Percentiles rank a stretch among this genome's conserved stretches.
These are phyloP conservation scores for Deinandra increscens DNA, from an alignment of 129 eudicot genomes.

Conservation along the genomic window DNA sequence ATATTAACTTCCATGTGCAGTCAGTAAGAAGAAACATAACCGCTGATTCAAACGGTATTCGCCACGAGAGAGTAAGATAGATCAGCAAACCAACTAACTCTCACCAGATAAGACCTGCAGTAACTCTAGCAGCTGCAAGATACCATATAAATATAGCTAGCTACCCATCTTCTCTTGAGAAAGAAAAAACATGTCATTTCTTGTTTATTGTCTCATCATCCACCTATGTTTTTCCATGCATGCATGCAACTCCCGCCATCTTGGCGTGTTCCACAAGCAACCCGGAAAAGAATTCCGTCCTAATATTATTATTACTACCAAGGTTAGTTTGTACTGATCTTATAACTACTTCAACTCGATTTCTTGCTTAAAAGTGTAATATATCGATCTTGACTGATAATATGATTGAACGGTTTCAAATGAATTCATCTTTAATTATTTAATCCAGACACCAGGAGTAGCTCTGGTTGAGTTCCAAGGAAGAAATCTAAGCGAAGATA, in stretches of 20 bases:
- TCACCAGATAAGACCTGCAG: neutral
- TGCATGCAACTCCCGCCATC: slow-evolving; percentile 57
- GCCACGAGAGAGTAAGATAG: slow-evolving; percentile 11
- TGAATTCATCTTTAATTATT: slow-evolving; percentile 5
- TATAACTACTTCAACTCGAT: too few relatives aligned
- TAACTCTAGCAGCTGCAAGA: too few relatives aligned
- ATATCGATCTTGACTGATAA: too few relatives aligned
- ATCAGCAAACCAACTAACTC: slow-evolving; percentile 32
- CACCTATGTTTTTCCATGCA: slow-evolving; percentile 53
- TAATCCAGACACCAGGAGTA: slow-evolving; percentile 8
- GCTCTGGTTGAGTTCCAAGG: slow-evolving; percentile 12
- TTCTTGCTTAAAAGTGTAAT: neutral
- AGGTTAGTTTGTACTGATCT: too few relatives aligned
- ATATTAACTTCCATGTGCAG: slow-evolving; percentile 32
- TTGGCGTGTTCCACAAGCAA: slow-evolving; percentile 26
- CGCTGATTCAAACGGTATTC: slow-evolving; percentile 27
- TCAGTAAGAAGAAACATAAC: slow-evolving; percentile 35
- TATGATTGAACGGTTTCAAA: too few relatives aligned
- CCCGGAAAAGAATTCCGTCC: slow-evolving; percentile 11
- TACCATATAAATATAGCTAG: slow-evolving; percentile 8
- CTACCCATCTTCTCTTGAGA: slow-evolving; percentile 5
- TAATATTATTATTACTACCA: neutral
- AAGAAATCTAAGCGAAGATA: slow-evolving; percentile 1
- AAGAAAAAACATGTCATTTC: slow-evolving; percentile 38
- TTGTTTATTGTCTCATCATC: slow-evolving; percentile 34